These are phyloP conservation scores for Leccinellum albellum DNA, from an alignment of 768 basidiomycete species.

Conservation along the genomic window DNA sequence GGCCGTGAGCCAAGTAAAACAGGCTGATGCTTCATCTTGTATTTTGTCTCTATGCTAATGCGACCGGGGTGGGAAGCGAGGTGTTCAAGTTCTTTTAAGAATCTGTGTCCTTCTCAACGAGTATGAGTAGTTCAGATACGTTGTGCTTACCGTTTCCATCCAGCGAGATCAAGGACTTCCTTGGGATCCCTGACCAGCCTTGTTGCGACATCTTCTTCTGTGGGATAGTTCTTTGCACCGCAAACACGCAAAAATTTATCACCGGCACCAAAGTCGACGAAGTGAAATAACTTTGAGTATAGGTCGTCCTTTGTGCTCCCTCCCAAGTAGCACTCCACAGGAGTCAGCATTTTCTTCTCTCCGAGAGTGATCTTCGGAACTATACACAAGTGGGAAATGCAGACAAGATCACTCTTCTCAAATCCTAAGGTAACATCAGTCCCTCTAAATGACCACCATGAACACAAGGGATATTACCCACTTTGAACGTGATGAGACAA, in stretches of 20 bases:
- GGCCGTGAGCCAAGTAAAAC: conserved; percentile 61
- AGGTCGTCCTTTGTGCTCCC: conserved; percentile 49
- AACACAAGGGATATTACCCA: conserved; percentile 27
- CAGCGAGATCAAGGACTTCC: conserved; percentile 66
- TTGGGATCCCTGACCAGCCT: conserved; percentile 62
- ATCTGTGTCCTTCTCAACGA: conserved; percentile 41
- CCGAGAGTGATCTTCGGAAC: conserved; percentile 50
- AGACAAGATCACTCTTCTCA: conserved; percentile 43
- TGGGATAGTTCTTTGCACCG: conserved; percentile 81
- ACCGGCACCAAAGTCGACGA: conserved; percentile 76
- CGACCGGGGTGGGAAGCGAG: conserved; percentile 64
- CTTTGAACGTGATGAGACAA: conserved; percentile 57
- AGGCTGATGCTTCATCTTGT: conserved; percentile 60
- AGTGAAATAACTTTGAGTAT: conserved; percentile 76
- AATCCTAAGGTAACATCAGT: conserved; percentile 45
- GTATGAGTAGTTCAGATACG: conserved; percentile 5
- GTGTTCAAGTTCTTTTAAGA: conserved; percentile 72
- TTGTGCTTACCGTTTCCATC: conserved; percentile 40
- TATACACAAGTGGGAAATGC: conserved; percentile 54
- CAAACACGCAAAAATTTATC: conserved; percentile 85
- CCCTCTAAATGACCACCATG: conserved; percentile 39
- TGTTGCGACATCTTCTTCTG: conserved; percentile 69
- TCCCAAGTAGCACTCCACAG: conserved; percentile 65
- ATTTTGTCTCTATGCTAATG: conserved; percentile 38
- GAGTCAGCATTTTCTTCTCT: conserved; percentile 43